Base-by-base conservation (phyloP, 2,329 filamentous ascomycete genomes). In the Microthyrium microscopicum region DNA sequence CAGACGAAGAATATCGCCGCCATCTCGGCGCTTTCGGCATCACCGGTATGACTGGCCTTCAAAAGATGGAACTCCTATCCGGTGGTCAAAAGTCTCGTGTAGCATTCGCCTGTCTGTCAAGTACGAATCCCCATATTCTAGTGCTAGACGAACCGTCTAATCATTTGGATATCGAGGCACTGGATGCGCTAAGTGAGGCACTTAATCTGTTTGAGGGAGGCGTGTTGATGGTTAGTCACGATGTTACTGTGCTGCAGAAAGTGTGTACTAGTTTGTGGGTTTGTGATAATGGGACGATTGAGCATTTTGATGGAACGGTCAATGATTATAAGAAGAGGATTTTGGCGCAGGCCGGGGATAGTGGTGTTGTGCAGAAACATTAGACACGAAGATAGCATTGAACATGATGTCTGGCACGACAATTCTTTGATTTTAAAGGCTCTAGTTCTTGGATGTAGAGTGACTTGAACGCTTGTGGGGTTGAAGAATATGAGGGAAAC, bases 21-120 rank as follows among this genome's bases (percentile, higher is more conserved):
- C 84, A 94, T 55, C 70, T 98, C 12, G 89, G 89, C 48, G 89
- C 89, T 19, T 77, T 77, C 45, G 72, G 72, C 50, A 76, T 76
- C 44, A 98, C 89, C 1, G 89, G 89, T 44, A 98, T 85, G 55
- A 95, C 87, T 4, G 87, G 87, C 49, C 66, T 98, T 35, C 89
- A 98, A 53, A 93, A 92, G 61, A 93, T 98, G 78, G 87, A 61
- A 26, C 58, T 94, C 31, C 61, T 98, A 4, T 98, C 89, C 11
- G 89, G 89, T 66, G 89, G 89, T 62, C 89, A 98, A 52, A 98
- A 98, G 56, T 95, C 85, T 33, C 81, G 89, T 63, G 89, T 98
- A 2, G 89, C 89, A 5, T 98, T 98, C 57, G 87, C 89, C n/a
- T 95, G 87, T 52, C 60, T 98, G 40, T 87, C 84, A 1, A 63